Conservation (phyloP, 257 asterid genomes). For the Lantana camara region DNA sequence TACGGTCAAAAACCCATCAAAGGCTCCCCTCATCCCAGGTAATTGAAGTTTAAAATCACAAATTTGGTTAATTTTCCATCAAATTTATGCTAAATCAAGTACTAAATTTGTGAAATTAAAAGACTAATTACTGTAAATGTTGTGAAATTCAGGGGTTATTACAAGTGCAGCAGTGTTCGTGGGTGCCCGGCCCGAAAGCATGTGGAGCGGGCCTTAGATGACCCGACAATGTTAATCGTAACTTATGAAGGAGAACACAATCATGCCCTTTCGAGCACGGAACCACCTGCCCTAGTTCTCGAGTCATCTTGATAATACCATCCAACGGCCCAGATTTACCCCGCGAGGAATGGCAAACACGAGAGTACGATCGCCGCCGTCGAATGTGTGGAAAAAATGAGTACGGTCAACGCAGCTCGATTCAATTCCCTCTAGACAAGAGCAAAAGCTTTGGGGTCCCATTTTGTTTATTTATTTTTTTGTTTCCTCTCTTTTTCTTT, state of each 20-base stretch:
- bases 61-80: background rate
- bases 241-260: constrained; percentile 94
- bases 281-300: constrained; percentile 59
- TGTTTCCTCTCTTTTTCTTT: constrained; percentile 24
- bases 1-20: constrained; percentile 93
- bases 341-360: background rate
- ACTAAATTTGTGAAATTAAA: too few species aligned
- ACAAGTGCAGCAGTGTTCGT: constrained; percentile 84
- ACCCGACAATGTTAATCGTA: constrained; percentile 74
- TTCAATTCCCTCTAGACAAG: constrained; percentile 16
- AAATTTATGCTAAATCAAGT: too few species aligned
- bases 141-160: constrained; percentile 68
- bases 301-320: constrained; percentile 55
- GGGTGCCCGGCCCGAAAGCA: constrained; percentile 96
- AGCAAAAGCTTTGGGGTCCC: constrained; percentile 29
- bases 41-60: constrained; percentile 13
- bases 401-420: constrained; percentile 42
- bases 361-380: constrained; percentile 36
- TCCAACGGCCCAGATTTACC: constrained; percentile 33
- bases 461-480: constrained; percentile 34
- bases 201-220: constrained; percentile 87
- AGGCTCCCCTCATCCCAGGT: constrained; percentile 97
- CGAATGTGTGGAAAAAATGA: constrained; percentile 19
- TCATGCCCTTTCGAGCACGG: constrained; percentile 55
- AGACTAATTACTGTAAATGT: too few species aligned